Percentiles rank a stretch among this genome's conserved stretches.
These are phyloP conservation scores for Zygosaccharomyces pseudobailii DNA, from an alignment of 1,139 yeast genomes.

Conservation along the genomic window DNA sequence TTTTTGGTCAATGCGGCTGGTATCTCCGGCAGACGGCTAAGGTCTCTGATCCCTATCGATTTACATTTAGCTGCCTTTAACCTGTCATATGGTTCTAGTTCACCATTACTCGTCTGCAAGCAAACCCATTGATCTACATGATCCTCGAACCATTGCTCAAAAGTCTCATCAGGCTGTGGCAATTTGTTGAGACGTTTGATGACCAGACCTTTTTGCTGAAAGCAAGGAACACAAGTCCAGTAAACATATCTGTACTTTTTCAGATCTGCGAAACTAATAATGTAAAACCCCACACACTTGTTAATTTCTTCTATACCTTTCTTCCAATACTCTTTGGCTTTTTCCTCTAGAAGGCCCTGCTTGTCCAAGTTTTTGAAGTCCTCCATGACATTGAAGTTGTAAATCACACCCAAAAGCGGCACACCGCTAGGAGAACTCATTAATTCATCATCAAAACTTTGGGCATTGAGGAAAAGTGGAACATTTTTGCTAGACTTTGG, in stretches of 20 bases:
- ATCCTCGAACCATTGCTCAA: conserved; percentile 18
- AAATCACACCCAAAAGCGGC: conserved; percentile 22
- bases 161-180: conserved; percentile 5
- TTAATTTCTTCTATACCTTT: conserved; percentile 21
- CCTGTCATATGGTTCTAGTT: conserved; percentile 18
- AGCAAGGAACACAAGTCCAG: conserved; percentile 81
- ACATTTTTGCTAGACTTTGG: conserved; percentile 38
- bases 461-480: conserved; percentile 38
- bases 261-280: conserved; percentile 78
- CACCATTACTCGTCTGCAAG: conserved; percentile 18
- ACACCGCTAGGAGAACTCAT: conserved; percentile 2
- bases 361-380: conserved; percentile 72
- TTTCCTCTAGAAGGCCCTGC: conserved; percentile 45
- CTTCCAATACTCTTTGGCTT: conserved; percentile 38
- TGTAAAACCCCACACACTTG: conserved; percentile 39
- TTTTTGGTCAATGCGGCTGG: conserved; percentile 68
- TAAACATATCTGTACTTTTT: conserved; percentile 83
- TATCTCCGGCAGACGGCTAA: conserved; percentile 43
- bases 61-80: conserved; percentile 12
- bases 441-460: conserved; percentile 34
- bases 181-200: conserved; percentile 7
- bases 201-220: conserved; percentile 42
- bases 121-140: conserved; percentile 29
- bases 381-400: conserved; percentile 76
- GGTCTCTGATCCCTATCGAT: conserved; percentile 56